These are phyloP conservation scores for Zymoseptoria ardabiliae DNA, from an alignment of 2,329 filamentous ascomycete species.

Conservation along the genomic window DNA sequence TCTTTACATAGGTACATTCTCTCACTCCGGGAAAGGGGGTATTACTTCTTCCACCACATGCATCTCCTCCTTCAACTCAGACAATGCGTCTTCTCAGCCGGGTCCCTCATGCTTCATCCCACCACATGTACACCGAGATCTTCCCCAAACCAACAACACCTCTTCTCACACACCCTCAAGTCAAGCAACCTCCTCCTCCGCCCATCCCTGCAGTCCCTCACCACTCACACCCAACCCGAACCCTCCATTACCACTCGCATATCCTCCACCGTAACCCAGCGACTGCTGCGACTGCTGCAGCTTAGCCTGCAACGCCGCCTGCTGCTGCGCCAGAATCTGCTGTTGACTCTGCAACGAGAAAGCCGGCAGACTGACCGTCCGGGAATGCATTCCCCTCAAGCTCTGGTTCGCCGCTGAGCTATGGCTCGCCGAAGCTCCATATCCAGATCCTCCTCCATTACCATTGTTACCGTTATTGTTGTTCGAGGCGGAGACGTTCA, in stretches of 20 bases:
- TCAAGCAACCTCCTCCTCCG: slow-evolving; percentile 51
- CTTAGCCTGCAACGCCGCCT: slow-evolving; percentile 26
- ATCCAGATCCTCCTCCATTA: slow-evolving; percentile 13
- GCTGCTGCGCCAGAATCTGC: slow-evolving; percentile 32
- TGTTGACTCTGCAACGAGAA: slow-evolving; percentile 45
- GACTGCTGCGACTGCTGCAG: slow-evolving; percentile 32
- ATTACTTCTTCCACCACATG: not conserved
- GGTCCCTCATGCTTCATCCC: not conserved
- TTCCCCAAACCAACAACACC: not conserved
- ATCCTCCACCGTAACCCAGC: slow-evolving; percentile 51
- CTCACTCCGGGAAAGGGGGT: not conserved
- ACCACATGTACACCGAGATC: not conserved
- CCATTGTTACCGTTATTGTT: slow-evolving; percentile 2
- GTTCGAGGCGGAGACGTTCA: slow-evolving; percentile 35
- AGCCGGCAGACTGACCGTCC: slow-evolving; percentile 80
- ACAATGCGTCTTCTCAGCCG: not conserved
- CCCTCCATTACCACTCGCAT: slow-evolving; percentile 34
- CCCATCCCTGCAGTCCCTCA: slow-evolving; percentile 54
- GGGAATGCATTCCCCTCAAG: slow-evolving; percentile 46
- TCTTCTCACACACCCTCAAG: slow-evolving; percentile 7
- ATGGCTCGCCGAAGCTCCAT: slow-evolving; percentile 30
- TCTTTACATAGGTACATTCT: not conserved
- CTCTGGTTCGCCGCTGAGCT: slow-evolving; percentile 44
- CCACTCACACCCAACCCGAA: slow-evolving; percentile 55
- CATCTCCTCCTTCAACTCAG: too few species aligned